phyloP scores from a whole-genome alignment of 1,284 basidiomycete genomes.

The Papiliotrema flavescens region DNA sequence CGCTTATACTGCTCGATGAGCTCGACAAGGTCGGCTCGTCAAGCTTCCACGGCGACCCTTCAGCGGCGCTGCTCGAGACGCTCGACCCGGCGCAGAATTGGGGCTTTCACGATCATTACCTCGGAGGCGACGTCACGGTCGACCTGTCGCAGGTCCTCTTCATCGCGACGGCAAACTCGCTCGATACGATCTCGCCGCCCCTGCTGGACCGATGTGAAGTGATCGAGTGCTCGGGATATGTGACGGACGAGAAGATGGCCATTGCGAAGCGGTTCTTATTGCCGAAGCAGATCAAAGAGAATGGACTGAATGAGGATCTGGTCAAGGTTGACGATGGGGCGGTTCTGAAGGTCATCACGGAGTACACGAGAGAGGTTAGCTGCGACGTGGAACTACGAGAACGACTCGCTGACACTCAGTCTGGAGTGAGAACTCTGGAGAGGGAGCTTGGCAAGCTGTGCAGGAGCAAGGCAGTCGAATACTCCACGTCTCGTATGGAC shows the following conservation, averaged over 20 bases:
- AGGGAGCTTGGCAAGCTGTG: constrained; percentile 80
- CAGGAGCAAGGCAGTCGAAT: constrained; percentile 83
- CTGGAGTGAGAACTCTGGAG: constrained; percentile 87
- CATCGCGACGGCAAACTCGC: constrained; percentile 77
- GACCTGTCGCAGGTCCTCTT: constrained; percentile 93
- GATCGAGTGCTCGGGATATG: constrained; percentile 91
- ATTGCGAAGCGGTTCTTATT: constrained; percentile 87
- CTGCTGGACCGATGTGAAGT: constrained; percentile 95
- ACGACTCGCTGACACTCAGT: constrained; percentile 55
- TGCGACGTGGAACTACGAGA: constrained; percentile 63
- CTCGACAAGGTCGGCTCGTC: constrained; percentile 69
- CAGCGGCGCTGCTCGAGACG: constrained; percentile 92
- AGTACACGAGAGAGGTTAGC: constrained; percentile 92
- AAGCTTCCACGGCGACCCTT: constrained; percentile 69
- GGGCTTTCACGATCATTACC: constrained; percentile 80
- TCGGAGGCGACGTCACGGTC: constrained; percentile 82
- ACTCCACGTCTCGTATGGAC: constrained; percentile 53
- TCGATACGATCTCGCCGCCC: constrained; percentile 92
- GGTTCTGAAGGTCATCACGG: constrained; percentile 83
- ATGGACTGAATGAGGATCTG: constrained; percentile 75
- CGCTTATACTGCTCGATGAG: constrained; percentile 91
- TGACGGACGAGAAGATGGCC: constrained; percentile 87
- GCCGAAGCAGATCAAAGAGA: constrained; percentile 87
- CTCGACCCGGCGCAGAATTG: constrained; percentile 97
- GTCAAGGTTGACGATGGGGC: constrained; percentile 68